Evolutionary conservation across 371 early-diverging fungal species (phyloP), one percentile per base, ranked within the genome.

Genomic region (Mucor irregularis): DNA sequence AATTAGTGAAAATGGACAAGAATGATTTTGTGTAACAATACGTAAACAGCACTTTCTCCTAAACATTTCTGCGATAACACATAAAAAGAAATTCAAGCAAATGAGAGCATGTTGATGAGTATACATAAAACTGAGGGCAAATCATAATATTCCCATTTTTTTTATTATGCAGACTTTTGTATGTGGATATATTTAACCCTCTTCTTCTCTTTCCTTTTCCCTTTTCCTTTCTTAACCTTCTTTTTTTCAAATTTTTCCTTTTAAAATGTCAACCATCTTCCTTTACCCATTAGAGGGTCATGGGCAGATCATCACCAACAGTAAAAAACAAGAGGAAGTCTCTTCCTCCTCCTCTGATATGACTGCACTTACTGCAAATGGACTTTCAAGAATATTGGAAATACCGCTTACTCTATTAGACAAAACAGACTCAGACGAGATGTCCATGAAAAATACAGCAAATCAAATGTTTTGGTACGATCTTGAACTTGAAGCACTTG

Each of bases 371-470:
- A 35, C 44, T 11, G 34, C 58, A 14, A 58, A 44, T 9, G 45
- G 37, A 6, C 52, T 51, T 30, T 51, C 58, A 7, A 44, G 58
- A 17, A 58, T 51, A 45, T 30, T 58, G n/a, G 58, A 58, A 24
- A 58, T 58, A 4, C 52, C 58, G 10, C 38, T 58, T 51, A 34
- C 31, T 29, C 31, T 58, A 38, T 38, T 58, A 24, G 58, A 58
- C 25, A 37, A n/a, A 13, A 26, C 37, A 42, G 43, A 50, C 25
- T 17, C 51, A 16, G 37, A 38, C 10, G 37, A 51, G 45, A 25
- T 35, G 17, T 37, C 45, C 29, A 35, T 34, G n/a, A 33, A 33
- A 42, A 21, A 40, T 37, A 25, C 49, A 31, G 34, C 43, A 34
- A 37, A 42, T 42, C 30, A 49, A 35, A 25, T 44, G 31, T 44